A percentile compares a stretch with the other conserved stretches of the same genome.
Evolutionary conservation across 2,329 filamentous ascomycete species (phyloP).

Genomic region (Cladobotryum protrusum): DNA sequence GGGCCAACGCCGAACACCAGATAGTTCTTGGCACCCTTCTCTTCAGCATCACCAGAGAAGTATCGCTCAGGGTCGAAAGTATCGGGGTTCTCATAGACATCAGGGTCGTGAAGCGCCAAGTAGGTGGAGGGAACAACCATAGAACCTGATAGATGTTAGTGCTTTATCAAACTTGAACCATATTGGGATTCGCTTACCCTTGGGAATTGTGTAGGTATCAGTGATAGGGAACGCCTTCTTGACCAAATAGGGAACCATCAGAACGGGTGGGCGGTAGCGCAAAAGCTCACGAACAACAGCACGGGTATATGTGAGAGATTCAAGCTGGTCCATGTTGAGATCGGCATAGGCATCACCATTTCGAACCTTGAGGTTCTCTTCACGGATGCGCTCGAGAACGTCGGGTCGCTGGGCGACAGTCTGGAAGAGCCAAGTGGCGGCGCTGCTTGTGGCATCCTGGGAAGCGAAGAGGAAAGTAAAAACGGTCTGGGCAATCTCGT

Average conservation of each 20-base stretch:
- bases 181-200: slow-evolving; percentile 48
- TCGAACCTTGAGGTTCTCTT: slow-evolving; percentile 76
- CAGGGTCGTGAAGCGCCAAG: slow-evolving; percentile 83
- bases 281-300: slow-evolving; percentile 87
- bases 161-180: not conserved
- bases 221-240: slow-evolving; percentile 96
- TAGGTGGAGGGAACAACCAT: slow-evolving; percentile 95
- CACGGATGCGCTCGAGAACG: slow-evolving; percentile 78
- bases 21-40: slow-evolving; percentile 85
- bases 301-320: slow-evolving; percentile 82
- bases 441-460: slow-evolving; percentile 92
- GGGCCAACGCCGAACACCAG: slow-evolving; percentile 93
- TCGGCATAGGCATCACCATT: slow-evolving; percentile 66
- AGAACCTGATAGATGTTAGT: slow-evolving; percentile 47
- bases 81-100: slow-evolving; percentile 87
- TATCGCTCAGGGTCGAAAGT: slow-evolving; percentile 86
- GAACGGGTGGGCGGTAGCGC: slow-evolving; percentile 89
- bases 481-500: slow-evolving; percentile 86
- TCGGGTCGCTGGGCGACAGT: slow-evolving; percentile 91
- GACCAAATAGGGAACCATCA: slow-evolving; percentile 92
- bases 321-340: slow-evolving; percentile 78
- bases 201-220: slow-evolving; percentile 81
- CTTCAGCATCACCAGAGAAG: slow-evolving; percentile 82
- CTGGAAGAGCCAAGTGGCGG: slow-evolving; percentile 93
- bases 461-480: slow-evolving; percentile 97